Percentiles rank a stretch among this genome's conserved stretches.
Evolutionary conservation across 129 eudicot genomes (phyloP).

Genomic region (Deinandra increscens): DNA sequence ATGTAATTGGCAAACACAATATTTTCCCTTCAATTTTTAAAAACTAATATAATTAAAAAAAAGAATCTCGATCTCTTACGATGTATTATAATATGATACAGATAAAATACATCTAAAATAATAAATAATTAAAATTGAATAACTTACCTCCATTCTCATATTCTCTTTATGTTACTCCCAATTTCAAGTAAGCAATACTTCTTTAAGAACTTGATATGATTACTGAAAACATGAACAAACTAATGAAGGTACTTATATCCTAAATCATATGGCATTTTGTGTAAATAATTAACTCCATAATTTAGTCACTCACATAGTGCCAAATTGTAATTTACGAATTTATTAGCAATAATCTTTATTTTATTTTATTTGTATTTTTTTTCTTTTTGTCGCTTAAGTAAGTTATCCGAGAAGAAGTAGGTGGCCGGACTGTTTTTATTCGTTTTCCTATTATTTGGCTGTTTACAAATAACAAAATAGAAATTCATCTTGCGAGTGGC

Average conservation of each 20-base stretch:
- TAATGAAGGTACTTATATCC: slow-evolving; percentile 11
- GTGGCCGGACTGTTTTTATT: no score
- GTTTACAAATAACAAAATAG: no score
- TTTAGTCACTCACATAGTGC: neutral
- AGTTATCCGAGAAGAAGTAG: no score
- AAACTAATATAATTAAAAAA: no score
- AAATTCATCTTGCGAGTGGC: no score
- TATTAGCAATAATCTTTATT: neutral
- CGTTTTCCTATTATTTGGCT: no score
- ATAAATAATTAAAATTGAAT: neutral
- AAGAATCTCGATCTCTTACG: neutral
- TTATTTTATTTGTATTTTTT: no score
- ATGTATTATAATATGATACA: neutral
- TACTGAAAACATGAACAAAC: neutral
- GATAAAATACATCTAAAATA: neutral
- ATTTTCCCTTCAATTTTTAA: no score
- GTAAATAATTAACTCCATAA: neutral
- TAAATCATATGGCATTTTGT: neutral
- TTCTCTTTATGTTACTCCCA: slow-evolving; percentile 2
- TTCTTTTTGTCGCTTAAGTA: no score
- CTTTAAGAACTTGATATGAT: neutral
- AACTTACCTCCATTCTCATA: slow-evolving; percentile 2
- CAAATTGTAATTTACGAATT: neutral
- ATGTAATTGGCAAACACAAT: no score
- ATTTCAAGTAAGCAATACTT: neutral